Percentiles rank a stretch among this genome's conserved stretches.
phyloP scores from a whole-genome alignment of 768 basidiomycete species.

The Postia placenta region DNA sequence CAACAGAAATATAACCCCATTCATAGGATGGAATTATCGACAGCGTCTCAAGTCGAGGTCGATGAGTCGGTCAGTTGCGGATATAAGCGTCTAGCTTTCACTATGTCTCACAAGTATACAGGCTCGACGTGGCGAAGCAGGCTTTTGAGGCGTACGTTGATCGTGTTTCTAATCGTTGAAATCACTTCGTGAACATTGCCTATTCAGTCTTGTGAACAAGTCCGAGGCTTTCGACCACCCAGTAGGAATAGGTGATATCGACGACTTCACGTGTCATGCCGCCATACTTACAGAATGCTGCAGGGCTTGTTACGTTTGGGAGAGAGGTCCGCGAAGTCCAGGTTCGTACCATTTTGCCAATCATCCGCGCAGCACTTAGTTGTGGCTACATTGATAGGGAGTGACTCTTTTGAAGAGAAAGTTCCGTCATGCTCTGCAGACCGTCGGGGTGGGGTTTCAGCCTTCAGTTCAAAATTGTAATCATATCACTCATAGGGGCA shows the following conservation, averaged over 20 bases:
- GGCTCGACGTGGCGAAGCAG: constrained; percentile 6
- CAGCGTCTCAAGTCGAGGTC: neutral
- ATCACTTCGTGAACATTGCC: neutral
- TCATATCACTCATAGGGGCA: neutral
- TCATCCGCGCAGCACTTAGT: no score
- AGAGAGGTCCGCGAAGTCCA: constrained; percentile 1
- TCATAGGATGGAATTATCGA: neutral
- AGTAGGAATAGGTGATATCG: neutral
- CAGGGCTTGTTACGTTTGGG: constrained; percentile 2
- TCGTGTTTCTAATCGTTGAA: neutral
- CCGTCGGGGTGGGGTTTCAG: neutral
- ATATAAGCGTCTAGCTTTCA: no score
- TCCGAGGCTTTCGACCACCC: constrained; percentile 2
- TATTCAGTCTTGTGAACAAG: constrained; percentile 1
- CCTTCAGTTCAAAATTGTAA: neutral
- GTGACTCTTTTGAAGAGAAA: neutral
- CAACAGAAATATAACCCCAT: no score
- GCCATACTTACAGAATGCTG: no score
- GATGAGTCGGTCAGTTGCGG: neutral
- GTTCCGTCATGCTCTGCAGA: neutral
- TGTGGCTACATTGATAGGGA: no score
- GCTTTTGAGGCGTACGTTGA: constrained; percentile 4
- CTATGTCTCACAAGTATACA: neutral
- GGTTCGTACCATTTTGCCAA: neutral
- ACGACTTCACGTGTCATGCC: no score